Conservation (phyloP, 2,329 filamentous ascomycete genomes). For the Pseudophaeomoniella oleicola region DNA sequence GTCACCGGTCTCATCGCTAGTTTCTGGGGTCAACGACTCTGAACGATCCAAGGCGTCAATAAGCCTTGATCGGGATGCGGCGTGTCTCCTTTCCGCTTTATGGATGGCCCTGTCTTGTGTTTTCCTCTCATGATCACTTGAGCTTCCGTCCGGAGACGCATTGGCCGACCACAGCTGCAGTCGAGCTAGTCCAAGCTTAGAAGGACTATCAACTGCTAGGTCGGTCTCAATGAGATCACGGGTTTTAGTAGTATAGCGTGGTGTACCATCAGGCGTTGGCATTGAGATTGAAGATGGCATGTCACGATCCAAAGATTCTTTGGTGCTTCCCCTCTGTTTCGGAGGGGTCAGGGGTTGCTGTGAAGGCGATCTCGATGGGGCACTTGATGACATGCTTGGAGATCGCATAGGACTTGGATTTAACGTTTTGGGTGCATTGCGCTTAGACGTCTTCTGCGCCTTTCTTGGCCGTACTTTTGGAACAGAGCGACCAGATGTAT, state of each 20-base stretch:
- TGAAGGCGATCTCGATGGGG: neutral
- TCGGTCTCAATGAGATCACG: neutral
- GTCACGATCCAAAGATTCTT: neutral
- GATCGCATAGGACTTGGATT: neutral
- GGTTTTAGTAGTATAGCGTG: neutral
- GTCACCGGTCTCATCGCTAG: neutral
- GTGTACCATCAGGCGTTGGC: neutral
- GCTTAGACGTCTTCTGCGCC: neutral
- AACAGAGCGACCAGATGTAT: conserved; percentile 5
- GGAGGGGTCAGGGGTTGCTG: neutral
- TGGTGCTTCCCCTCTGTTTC: neutral
- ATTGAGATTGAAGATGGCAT: neutral
- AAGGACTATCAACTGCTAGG: neutral
- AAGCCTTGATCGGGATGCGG: neutral
- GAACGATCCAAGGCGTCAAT: neutral
- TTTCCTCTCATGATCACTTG: neutral
- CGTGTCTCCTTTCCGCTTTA: neutral
- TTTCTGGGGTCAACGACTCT: neutral
- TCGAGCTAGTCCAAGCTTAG: neutral
- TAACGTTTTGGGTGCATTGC: neutral
- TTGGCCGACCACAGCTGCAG: neutral
- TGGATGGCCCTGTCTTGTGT: neutral
- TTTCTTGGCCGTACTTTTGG: neutral
- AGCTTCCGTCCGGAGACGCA: neutral
- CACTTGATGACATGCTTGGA: neutral